These are phyloP conservation scores for Dendrocalamus sinicus DNA, from an alignment of 176 grass and related monocot genomes.

Conservation along the genomic window DNA sequence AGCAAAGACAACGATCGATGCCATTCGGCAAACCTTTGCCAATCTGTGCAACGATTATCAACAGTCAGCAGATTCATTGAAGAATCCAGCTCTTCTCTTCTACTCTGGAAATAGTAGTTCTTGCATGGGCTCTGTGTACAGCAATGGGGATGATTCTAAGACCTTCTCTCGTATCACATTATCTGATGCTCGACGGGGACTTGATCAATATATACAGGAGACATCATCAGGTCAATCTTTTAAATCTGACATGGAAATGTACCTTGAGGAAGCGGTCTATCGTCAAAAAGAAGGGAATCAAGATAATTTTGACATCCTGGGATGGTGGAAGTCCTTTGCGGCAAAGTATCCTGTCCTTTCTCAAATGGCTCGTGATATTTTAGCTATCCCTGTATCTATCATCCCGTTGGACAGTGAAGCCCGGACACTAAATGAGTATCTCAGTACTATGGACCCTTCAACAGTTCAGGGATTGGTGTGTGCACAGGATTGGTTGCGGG, in stretches of 20 bases:
- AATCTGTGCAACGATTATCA: conserved; percentile 91
- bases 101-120: conserved; percentile 73
- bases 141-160: conserved; percentile 74
- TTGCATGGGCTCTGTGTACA: conserved; percentile 58
- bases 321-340: conserved; percentile 95
- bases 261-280: conserved; percentile 93
- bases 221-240: conserved; percentile 85
- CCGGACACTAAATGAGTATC: conserved; percentile 86
- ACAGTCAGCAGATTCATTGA: conserved; percentile 74
- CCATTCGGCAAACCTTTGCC: conserved; percentile 72
- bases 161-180: conserved; percentile 86
- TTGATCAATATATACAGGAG: conserved; percentile 98
- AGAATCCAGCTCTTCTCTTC: conserved; percentile 70
- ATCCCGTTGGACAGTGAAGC: conserved; percentile 79
- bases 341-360: conserved; percentile 98
- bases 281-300: conserved; percentile 73
- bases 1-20: conserved; percentile 76
- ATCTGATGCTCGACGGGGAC: conserved; percentile 90
- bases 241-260: conserved; percentile 96
- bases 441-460: conserved; percentile 77
- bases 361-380: conserved; percentile 89
- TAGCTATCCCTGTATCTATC: conserved; percentile 83
- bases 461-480: conserved; percentile 86
- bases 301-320: conserved; percentile 92
- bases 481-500: conserved; percentile 89